Percentiles rank a stretch among this genome's conserved stretches.
Conservation (phyloP, 352 stramenopile genomes). For the Elongisporangium senticosum region DNA sequence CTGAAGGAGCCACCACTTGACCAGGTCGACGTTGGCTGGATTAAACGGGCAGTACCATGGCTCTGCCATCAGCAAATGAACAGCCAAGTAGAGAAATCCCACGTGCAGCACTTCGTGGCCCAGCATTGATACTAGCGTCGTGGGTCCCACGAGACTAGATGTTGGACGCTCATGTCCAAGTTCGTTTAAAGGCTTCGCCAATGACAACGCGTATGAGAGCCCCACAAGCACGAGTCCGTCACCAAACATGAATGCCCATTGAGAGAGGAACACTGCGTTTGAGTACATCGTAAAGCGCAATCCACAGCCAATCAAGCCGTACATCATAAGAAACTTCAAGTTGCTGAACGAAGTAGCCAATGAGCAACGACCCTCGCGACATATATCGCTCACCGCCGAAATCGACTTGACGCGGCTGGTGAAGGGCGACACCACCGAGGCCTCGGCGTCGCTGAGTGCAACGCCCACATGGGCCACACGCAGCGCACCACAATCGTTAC, state of each 20-base stretch:
- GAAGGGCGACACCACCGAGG: constrained; percentile 79
- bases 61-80: constrained; percentile 26
- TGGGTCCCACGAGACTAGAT: constrained; percentile 50
- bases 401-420: constrained; percentile 78
- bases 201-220: constrained; percentile 64
- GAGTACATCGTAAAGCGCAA: constrained; percentile 69
- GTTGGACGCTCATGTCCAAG: constrained; percentile 33
- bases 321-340: constrained; percentile 89
- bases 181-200: constrained; percentile 43
- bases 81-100: constrained; percentile 24
- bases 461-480: constrained; percentile 74
- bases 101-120: constrained; percentile 53
- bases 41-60: constrained; percentile 40
- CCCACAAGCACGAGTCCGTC: constrained; percentile 63
- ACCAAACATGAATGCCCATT: constrained; percentile 69
- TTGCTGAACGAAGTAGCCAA: constrained; percentile 78
- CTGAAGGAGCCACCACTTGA: constrained; percentile 42
- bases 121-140: constrained; percentile 34
- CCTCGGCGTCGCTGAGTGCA: constrained; percentile 68
- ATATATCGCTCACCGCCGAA: constrained; percentile 74
- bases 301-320: constrained; percentile 69
- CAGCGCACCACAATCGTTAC: constrained; percentile 79
- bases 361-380: constrained; percentile 81
- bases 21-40: constrained; percentile 26
- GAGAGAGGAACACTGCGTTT: constrained; percentile 58